Evolutionary conservation across 2,329 filamentous ascomycete species (phyloP).

Genomic region (Talaromyces sp.): DNA sequence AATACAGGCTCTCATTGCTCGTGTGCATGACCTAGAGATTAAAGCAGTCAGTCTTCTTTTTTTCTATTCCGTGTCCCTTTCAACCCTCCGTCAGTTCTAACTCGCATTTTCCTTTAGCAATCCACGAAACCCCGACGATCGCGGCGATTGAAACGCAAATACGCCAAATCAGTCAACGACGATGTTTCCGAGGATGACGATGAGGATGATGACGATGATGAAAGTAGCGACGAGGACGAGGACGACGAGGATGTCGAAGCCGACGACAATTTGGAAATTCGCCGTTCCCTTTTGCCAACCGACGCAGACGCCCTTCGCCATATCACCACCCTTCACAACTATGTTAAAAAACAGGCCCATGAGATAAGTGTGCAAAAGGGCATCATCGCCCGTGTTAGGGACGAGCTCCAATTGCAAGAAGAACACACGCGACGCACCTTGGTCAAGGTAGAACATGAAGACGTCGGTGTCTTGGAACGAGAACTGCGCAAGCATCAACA

Average conservation of each 20-base stretch:
- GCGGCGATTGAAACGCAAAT: constrained; percentile 27
- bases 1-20: constrained; percentile 68
- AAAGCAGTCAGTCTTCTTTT: constrained; percentile 52
- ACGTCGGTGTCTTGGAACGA: constrained; percentile 82
- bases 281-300: constrained; percentile 54
- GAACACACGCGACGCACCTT: constrained; percentile 77
- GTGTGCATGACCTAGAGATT: constrained; percentile 78
- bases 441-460: constrained; percentile 75
- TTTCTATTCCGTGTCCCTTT: background rate
- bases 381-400: constrained; percentile 78
- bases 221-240: constrained; percentile 43
- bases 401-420: constrained; percentile 80
- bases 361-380: constrained; percentile 83
- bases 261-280: background rate
- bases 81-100: constrained; percentile 1
- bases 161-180: constrained; percentile 32
- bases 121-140: constrained; percentile 34
- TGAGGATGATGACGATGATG: constrained; percentile 7
- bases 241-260: constrained; percentile 44
- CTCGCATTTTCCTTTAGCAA: constrained; percentile 24
- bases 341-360: constrained; percentile 90
- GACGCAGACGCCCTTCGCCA: constrained; percentile 50
- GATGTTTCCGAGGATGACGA: constrained; percentile 20
- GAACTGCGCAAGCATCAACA: constrained; percentile 97
- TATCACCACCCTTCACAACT: constrained; percentile 78